Evolutionary conservation across 768 basidiomycete species (phyloP).

Genomic region (Boletales sp.): DNA sequence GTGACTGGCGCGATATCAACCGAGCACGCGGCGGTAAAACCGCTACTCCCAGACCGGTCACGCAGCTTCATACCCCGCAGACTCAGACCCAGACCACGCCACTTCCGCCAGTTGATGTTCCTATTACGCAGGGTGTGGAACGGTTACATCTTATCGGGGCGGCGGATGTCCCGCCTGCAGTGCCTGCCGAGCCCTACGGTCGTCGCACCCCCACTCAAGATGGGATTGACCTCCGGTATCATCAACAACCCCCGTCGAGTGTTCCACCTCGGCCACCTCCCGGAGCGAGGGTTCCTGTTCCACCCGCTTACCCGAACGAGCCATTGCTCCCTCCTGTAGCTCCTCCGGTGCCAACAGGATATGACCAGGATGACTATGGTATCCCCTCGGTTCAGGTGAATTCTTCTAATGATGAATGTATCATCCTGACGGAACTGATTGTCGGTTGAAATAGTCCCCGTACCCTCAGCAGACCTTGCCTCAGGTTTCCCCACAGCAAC

Average conservation of each 20-base stretch:
- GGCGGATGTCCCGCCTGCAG: slow-evolving; percentile 34
- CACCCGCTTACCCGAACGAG: slow-evolving; percentile 33
- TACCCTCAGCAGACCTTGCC: slow-evolving; percentile 24
- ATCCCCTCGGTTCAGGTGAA: slow-evolving; percentile 22
- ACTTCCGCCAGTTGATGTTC: slow-evolving; percentile 31
- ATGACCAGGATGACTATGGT: slow-evolving; percentile 29
- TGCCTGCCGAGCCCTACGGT: slow-evolving; percentile 19
- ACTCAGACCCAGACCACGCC: slow-evolving; percentile 28
- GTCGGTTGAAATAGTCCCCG: slow-evolving; percentile 10
- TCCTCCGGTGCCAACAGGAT: slow-evolving; percentile 15
- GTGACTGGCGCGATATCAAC: slow-evolving; percentile 91
- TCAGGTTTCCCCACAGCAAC: slow-evolving; percentile 19
- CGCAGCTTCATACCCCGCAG: slow-evolving; percentile 30
- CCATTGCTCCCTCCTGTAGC: slow-evolving; percentile 25
- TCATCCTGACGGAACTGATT: slow-evolving; percentile 3
- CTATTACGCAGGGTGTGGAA: slow-evolving; percentile 38
- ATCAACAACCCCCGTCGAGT: slow-evolving; percentile 32
- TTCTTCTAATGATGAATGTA: neutral
- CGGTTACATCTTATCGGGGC: slow-evolving; percentile 42
- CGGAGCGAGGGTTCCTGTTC: slow-evolving; percentile 37
- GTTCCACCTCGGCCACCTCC: slow-evolving; percentile 34
- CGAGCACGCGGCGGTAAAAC: slow-evolving; percentile 51
- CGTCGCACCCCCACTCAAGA: slow-evolving; percentile 28
- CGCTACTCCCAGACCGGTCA: slow-evolving; percentile 33
- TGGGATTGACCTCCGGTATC: slow-evolving; percentile 41